A percentile compares a stretch with the other conserved stretches of the same genome.
Evolutionary conservation across 306 rosid species (phyloP).

Genomic region (Rubus idaeus): DNA sequence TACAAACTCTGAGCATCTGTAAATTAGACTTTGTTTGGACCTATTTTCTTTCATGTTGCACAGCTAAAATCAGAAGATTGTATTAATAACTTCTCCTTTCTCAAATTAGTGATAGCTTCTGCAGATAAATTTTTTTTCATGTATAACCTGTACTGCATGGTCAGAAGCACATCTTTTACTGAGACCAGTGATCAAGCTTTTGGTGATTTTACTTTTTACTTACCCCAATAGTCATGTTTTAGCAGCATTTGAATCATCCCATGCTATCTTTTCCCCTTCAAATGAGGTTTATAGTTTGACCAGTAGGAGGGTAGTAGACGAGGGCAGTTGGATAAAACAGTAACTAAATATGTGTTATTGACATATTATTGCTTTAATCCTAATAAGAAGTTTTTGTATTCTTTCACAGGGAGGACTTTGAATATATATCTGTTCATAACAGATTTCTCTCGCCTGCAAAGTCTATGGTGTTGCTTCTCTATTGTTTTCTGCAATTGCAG

Average conservation of each 20-base stretch:
- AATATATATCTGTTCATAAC: no score
- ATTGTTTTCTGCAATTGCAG: no score
- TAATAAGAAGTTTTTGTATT: no score
- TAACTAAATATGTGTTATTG: no score
- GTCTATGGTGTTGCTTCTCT: no score
- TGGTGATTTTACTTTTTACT: neutral
- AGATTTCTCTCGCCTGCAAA: no score
- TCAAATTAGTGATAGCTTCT: neutral
- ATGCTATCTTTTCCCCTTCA: neutral
- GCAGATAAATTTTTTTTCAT: neutral
- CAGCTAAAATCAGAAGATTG: slow-evolving; percentile 2
- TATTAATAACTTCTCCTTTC: neutral
- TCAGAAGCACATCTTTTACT: neutral
- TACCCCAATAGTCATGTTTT: slow-evolving; percentile 3
- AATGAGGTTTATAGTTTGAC: neutral
- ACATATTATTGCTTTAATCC: no score
- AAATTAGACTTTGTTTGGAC: no score
- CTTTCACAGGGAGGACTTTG: no score
- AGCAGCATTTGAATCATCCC: neutral
- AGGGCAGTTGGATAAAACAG: slow-evolving; percentile 4
- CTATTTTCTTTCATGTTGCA: no score
- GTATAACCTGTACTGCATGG: neutral
- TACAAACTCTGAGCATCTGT: no score
- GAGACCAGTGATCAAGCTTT: neutral
- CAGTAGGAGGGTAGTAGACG: neutral